phyloP scores from a whole-genome alignment of 1,284 basidiomycete species.

The Inonotus obliquus region DNA sequence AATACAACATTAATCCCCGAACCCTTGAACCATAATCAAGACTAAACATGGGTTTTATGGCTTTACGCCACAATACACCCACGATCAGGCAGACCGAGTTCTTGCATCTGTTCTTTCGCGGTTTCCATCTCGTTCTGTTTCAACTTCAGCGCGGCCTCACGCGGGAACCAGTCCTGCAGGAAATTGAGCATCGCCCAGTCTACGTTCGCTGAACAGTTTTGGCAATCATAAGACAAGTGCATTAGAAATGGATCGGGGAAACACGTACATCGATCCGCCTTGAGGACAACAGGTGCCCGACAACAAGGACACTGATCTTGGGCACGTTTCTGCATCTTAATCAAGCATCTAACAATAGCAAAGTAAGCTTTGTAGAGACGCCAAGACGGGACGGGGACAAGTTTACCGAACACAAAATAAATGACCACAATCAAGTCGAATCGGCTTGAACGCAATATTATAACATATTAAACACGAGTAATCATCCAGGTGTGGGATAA shows the following conservation, averaged over 20 bases:
- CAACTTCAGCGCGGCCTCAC: slow-evolving; percentile 76
- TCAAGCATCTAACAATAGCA: slow-evolving; percentile 57
- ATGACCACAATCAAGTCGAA: slow-evolving; percentile 81
- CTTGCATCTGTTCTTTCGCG: slow-evolving; percentile 63
- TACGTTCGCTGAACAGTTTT: slow-evolving; percentile 66
- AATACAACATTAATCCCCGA: background rate
- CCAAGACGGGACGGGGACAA: background rate
- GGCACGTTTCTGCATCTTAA: slow-evolving; percentile 89
- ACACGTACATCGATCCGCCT: slow-evolving; percentile 68
- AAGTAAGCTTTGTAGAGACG: background rate
- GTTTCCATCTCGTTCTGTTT: slow-evolving; percentile 78
- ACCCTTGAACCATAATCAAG: background rate
- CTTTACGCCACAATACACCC: slow-evolving; percentile 28
- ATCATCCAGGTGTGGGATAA: slow-evolving; percentile 82
- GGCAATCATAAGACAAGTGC: background rate
- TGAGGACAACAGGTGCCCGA: slow-evolving; percentile 68
- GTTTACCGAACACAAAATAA: slow-evolving; percentile 81
- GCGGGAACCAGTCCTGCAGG: slow-evolving; percentile 91
- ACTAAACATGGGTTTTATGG: background rate
- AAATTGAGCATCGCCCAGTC: slow-evolving; percentile 81
- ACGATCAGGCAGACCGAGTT: slow-evolving; percentile 48
- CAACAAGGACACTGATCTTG: slow-evolving; percentile 86
- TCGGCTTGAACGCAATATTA: slow-evolving; percentile 83
- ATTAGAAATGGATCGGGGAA: slow-evolving; percentile 1
- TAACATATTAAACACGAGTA: slow-evolving; percentile 77